Percentiles rank a stretch among this genome's conserved stretches.
Evolutionary conservation across 1,139 yeast species (phyloP).

Genomic region (Taphrina pruni): DNA sequence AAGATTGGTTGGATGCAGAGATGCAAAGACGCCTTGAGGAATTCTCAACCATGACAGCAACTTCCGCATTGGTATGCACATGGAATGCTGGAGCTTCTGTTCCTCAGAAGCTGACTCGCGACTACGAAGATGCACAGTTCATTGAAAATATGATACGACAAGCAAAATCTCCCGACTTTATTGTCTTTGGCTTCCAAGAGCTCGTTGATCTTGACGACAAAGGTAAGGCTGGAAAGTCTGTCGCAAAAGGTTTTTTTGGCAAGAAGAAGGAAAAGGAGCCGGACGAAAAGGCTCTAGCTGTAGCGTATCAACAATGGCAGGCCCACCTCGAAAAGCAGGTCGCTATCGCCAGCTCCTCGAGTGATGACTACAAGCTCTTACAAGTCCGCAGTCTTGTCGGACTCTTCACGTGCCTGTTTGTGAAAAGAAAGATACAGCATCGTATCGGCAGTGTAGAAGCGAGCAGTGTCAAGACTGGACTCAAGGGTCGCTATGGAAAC

Average conservation of each 20-base stretch:
- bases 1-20: conserved; percentile 52
- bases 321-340: conserved; percentile 48
- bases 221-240: conserved; percentile 51
- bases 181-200: conserved; percentile 90
- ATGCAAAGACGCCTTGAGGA: conserved; percentile 50
- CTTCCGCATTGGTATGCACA: conserved; percentile 52
- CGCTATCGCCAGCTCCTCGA: conserved; percentile 44
- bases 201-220: conserved; percentile 89
- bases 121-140: conserved; percentile 46
- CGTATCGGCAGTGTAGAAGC: conserved; percentile 73
- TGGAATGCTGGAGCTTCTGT: conserved; percentile 57
- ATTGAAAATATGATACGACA: conserved; percentile 43
- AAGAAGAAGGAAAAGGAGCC: conserved; percentile 53
- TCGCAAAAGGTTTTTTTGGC: conserved; percentile 55
- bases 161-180: conserved; percentile 64
- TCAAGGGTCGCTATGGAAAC: conserved; percentile 93
- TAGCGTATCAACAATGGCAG: conserved; percentile 52
- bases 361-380: conserved; percentile 63
- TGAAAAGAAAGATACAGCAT: conserved; percentile 61
- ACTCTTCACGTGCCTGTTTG: conserved; percentile 69
- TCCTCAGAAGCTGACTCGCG: conserved; percentile 51
- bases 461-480: conserved; percentile 84
- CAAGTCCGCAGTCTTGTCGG: conserved; percentile 92
- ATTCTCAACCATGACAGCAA: conserved; percentile 49
- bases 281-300: conserved; percentile 23